Percentiles rank a stretch among this genome's conserved stretches.
Evolutionary conservation across 495 filamentous ascomycete genomes (phyloP).

Genomic region (Penicillium bovifimosum): DNA sequence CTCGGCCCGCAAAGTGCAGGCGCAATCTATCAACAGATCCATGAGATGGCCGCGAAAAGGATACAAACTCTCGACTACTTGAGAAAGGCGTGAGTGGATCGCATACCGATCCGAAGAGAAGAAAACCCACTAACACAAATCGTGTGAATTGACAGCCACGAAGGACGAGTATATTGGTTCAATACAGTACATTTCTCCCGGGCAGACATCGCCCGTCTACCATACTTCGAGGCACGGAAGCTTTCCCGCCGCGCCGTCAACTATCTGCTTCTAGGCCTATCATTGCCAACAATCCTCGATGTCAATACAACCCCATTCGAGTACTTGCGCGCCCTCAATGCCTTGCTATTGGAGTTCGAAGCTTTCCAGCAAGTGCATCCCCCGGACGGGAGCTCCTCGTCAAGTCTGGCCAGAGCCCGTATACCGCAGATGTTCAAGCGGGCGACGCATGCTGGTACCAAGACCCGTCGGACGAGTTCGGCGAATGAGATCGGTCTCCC

Average conservation of each 20-base stretch:
- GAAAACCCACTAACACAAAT: neutral
- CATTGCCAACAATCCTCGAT: constrained; percentile 82
- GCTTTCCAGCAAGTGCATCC: constrained; percentile 81
- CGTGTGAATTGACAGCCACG: constrained; percentile 53
- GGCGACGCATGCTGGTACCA: constrained; percentile 53
- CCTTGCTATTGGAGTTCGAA: constrained; percentile 87
- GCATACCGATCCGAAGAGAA: neutral
- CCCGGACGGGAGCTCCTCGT: constrained; percentile 62
- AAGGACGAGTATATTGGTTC: constrained; percentile 95
- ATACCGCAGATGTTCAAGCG: constrained; percentile 89
- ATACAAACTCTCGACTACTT: constrained; percentile 96
- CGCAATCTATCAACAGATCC: constrained; percentile 74
- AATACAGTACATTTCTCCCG: constrained; percentile 91
- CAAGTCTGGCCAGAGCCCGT: constrained; percentile 67
- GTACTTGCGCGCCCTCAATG: constrained; percentile 81
- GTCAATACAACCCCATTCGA: constrained; percentile 73
- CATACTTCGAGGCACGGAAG: constrained; percentile 78
- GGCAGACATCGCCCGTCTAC: constrained; percentile 68
- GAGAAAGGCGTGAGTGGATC: constrained; percentile 68
- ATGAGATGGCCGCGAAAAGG: constrained; percentile 82
- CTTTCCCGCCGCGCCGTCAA: constrained; percentile 83
- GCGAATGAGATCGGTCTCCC: constrained; percentile 60
- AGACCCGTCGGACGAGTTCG: constrained; percentile 67
- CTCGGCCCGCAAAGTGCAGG: constrained; percentile 58
- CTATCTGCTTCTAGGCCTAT: constrained; percentile 87